Evolutionary conservation across 805 yeast species (phyloP), one percentile per base, ranked within the genome.

Genomic region (Candida insectorum): DNA sequence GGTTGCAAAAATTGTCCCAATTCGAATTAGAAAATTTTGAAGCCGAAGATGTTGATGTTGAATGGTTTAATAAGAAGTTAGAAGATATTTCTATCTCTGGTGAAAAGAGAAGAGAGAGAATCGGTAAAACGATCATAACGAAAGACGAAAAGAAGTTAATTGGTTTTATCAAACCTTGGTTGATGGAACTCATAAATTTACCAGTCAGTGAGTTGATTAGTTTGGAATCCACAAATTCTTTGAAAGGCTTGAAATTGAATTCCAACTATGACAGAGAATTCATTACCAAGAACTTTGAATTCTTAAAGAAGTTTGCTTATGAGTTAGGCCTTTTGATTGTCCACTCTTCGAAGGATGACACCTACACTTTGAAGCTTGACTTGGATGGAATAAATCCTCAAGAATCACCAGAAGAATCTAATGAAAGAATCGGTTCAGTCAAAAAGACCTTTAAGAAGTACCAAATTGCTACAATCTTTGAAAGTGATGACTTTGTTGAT

Each of bases 21-120:
- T 88, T 89, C 51, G 98, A 93, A 58, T 64, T 79, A 43, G 85
- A 82, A 56, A 81, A 84, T 53, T 93, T 91, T 51, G 97, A 93
- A 59, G 79, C 73, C 43, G 79, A 79, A 33, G 85, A 83, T 41
- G 75, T 86, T 35, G 96, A 89, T 56, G 78, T 85, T 21, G 93
- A 84, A 41, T 89, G 96, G 96, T 86, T 87, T 60, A 87, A 87
- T 59, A 74, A 81, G 49, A 85, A 85, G 51, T 71, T 91, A 41
- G 94, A 85, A 45, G 81, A 81, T 49, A 78, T 85, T 36, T 82
- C 91, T 5, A 62, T 80, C 28, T 69, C 77, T 32, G 93, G 91
- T 49, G 85, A 78, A 47, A 76, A 68, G 58, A 81, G 73, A 56
- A 75, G 87, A 58, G 73, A 71, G 37, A 73, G 77, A 47, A 65